phyloP scores from a whole-genome alignment of 768 basidiomycete genomes.

The Naematelia encephala region DNA sequence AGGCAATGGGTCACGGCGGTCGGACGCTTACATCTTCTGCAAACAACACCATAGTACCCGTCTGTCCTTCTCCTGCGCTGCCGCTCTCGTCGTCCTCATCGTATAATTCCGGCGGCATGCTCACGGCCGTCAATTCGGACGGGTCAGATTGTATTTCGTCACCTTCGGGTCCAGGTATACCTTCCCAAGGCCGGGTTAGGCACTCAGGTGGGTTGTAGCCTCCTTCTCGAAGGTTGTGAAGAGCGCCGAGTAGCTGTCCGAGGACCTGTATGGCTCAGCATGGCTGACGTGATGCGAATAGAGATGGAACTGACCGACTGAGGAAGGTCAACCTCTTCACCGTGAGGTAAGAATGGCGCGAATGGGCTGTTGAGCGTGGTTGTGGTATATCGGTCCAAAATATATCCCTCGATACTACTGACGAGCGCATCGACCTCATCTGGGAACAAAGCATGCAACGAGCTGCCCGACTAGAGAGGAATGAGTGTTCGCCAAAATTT shows the following conservation, averaged over 20 bases:
- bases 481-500: neutral
- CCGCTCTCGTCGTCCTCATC: constrained; percentile 28
- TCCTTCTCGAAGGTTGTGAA: constrained; percentile 67
- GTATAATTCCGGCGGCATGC: constrained; percentile 45
- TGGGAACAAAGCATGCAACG: constrained; percentile 62
- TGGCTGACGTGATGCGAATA: neutral
- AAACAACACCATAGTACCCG: constrained; percentile 33
- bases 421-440: constrained; percentile 68
- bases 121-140: constrained; percentile 24
- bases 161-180: constrained; percentile 7
- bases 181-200: constrained; percentile 51
- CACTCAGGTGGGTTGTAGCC: constrained; percentile 52
- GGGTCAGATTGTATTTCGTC: constrained; percentile 17
- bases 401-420: constrained; percentile 64
- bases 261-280: constrained; percentile 59
- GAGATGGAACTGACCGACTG: constrained; percentile 18
- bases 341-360: constrained; percentile 33
- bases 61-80: constrained; percentile 41
- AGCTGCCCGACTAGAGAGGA: constrained; percentile 62
- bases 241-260: constrained; percentile 64
- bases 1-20: constrained; percentile 36
- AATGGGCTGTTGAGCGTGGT: constrained; percentile 66
- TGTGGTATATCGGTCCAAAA: constrained; percentile 59
- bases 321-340: constrained; percentile 12
- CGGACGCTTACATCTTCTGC: constrained; percentile 36